These are phyloP conservation scores for Colletotrichum karsti DNA, from an alignment of 2,329 filamentous ascomycete genomes.

Conservation along the genomic window DNA sequence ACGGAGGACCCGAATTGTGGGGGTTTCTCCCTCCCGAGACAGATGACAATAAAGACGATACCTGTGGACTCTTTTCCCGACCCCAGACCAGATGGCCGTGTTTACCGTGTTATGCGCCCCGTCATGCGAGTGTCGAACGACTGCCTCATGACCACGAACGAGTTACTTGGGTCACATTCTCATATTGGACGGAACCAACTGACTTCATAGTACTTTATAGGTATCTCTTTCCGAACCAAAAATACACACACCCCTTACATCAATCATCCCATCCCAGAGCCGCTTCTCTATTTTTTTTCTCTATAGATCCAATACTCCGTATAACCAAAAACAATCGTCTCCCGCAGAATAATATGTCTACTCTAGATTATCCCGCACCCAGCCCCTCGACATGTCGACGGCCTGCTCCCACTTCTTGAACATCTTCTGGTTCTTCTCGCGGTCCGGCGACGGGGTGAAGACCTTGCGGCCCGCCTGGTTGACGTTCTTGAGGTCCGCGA, in stretches of 20 bases:
- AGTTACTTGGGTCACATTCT: too few species aligned
- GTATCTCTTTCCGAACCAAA: constrained; percentile 12
- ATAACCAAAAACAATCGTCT: not conserved
- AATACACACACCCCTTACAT: not conserved
- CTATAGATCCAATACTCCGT: not conserved
- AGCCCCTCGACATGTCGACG: constrained; percentile 66
- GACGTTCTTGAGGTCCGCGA: constrained; percentile 77
- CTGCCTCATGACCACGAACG: not conserved
- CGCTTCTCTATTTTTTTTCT: not conserved
- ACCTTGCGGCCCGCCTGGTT: constrained; percentile 74
- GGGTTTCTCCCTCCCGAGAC: not conserved
- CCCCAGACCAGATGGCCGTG: not conserved
- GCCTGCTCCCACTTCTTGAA: constrained; percentile 65
- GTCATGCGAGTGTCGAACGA: not conserved
- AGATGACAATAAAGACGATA: constrained; percentile 28
- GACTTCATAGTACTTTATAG: constrained; percentile 10
- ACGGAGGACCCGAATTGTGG: not conserved
- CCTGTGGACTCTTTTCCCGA: constrained; percentile 10
- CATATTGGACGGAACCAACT: too few species aligned
- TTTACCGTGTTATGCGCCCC: not conserved
- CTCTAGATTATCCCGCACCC: constrained; percentile 43
- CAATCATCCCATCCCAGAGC: not conserved
- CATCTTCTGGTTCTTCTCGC: constrained; percentile 46
- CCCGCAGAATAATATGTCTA: not conserved
- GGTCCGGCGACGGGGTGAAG: constrained; percentile 73